Evolutionary conservation across 805 yeast species (phyloP).

Genomic region (Maudiozyma saulgeensis): DNA sequence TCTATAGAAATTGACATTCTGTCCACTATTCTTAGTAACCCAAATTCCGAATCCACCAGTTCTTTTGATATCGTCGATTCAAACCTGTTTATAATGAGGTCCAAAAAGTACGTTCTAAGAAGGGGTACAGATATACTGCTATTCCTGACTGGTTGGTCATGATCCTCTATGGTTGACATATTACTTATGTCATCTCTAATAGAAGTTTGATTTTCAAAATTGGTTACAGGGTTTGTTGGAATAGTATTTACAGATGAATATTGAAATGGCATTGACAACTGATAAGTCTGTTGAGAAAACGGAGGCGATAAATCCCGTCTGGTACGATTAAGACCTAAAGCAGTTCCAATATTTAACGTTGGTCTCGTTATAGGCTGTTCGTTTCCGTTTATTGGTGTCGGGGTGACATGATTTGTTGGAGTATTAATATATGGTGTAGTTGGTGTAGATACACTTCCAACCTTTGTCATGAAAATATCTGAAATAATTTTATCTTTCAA

Average conservation of each 20-base stretch:
- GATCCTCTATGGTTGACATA: not conserved
- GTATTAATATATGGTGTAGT: not conserved
- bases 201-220: not conserved
- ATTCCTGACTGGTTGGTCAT: not conserved
- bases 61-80: conserved; percentile 12
- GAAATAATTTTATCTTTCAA: conserved; percentile 23
- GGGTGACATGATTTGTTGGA: not conserved
- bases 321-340: not conserved
- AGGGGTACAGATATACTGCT: not conserved
- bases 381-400: not conserved
- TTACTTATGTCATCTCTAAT: not conserved
- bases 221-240: no score
- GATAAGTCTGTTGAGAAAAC: no score
- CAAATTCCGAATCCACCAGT: conserved; percentile 27
- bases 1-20: conserved; percentile 24
- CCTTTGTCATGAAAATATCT: conserved; percentile 11
- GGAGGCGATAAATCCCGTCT: not conserved
- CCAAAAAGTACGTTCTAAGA: not conserved
- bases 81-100: not conserved
- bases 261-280: no score
- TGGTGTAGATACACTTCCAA: not conserved
- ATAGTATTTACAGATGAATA: no score
- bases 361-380: not conserved
- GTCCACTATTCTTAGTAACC: conserved; percentile 31
- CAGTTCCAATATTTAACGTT: not conserved